These are phyloP conservation scores for Apodospora peruviana DNA, from an alignment of 495 filamentous ascomycete species.

Conservation along the genomic window DNA sequence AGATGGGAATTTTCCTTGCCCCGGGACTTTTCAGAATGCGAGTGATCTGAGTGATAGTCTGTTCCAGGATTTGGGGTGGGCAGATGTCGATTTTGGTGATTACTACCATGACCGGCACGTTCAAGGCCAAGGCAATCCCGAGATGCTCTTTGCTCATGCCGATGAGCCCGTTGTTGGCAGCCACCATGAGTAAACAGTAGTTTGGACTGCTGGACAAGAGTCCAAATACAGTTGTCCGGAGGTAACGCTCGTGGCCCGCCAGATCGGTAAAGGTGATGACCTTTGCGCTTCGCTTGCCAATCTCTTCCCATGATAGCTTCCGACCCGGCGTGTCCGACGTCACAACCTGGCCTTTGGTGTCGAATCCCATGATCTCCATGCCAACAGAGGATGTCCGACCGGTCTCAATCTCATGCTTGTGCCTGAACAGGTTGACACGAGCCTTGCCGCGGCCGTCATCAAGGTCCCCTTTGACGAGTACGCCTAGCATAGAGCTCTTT, in stretches of 20 bases:
- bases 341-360: conserved; percentile 80
- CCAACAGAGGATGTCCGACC: conserved; percentile 94
- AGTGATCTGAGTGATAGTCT: conserved; percentile 87
- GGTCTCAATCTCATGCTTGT: conserved; percentile 96
- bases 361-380: conserved; percentile 99
- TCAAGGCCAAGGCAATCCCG: conserved; percentile 88
- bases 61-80: conserved; percentile 88
- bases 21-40: conserved; percentile 91
- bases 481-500: conserved; percentile 94
- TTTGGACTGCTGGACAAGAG: conserved; percentile 92
- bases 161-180: conserved; percentile 93
- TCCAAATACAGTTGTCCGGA: conserved; percentile 95
- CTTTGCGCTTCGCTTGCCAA: conserved; percentile 90
- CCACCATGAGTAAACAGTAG: conserved; percentile 97
- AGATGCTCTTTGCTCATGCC: conserved; percentile 98
- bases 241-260: conserved; percentile 90
- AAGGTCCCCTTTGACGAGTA: conserved; percentile 89
- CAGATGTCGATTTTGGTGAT: conserved; percentile 99
- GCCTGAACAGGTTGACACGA: conserved; percentile 92
- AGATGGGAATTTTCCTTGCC: conserved; percentile 94
- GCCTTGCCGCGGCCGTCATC: conserved; percentile 94
- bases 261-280: conserved; percentile 96
- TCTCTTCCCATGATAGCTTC: conserved; percentile 91
- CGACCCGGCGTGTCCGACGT: conserved; percentile 70
- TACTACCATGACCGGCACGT: conserved; percentile 97